Percentiles rank a stretch among this genome's conserved stretches.
phyloP scores from a whole-genome alignment of 169 alveolate species.

The Plasmodium vivax region DNA sequence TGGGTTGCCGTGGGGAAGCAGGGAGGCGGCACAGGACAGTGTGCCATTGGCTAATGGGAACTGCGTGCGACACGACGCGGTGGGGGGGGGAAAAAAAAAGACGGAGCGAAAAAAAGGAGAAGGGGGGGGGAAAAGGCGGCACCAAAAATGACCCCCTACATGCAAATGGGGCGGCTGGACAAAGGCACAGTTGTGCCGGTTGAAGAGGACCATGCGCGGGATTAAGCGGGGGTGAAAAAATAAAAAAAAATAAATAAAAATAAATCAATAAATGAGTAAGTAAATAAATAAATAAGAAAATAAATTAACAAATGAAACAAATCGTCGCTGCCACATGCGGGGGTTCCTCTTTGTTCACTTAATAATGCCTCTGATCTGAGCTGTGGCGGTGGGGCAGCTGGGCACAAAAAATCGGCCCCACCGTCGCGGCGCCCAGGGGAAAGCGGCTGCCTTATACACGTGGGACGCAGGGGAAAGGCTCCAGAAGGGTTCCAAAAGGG shows the following conservation, averaged over 20 bases:
- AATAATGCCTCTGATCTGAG: background rate
- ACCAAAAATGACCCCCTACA: background rate
- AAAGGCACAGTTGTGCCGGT: background rate
- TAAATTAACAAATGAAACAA: background rate
- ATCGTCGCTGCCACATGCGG: background rate
- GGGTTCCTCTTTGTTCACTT: background rate
- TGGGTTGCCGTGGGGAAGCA: background rate
- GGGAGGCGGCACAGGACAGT: background rate
- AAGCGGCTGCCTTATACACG: background rate
- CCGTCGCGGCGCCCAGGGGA: background rate
- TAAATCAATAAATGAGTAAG: background rate
- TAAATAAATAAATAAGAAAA: background rate
- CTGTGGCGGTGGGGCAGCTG: background rate
- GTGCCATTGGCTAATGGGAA: background rate
- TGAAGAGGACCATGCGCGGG: background rate
- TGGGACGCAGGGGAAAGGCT: background rate
- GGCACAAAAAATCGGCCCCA: background rate
- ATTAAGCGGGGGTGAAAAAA: background rate
- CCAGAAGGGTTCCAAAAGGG: too few relatives aligned
- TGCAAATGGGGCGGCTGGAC: background rate
- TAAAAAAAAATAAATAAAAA: background rate
- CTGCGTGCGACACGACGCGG: background rate
- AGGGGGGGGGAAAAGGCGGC: background rate
- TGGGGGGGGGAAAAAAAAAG: background rate
- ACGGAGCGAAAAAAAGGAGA: background rate